Conservation (phyloP, 2,329 filamentous ascomycete genomes). For the Cyphellophora attinorum region DNA sequence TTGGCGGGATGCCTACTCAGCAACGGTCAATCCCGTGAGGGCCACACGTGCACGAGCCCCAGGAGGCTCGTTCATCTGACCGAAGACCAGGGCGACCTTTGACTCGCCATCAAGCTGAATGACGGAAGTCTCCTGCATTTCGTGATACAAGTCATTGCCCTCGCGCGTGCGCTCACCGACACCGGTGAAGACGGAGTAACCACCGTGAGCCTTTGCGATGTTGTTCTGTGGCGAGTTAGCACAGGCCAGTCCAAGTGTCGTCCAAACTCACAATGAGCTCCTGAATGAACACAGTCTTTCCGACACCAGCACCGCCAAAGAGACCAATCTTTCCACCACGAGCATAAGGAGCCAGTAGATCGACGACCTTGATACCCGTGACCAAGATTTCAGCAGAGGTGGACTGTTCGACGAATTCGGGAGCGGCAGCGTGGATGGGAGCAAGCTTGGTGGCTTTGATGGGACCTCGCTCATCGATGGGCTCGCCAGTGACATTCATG, state of each 20-base stretch:
- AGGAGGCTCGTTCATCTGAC: conserved; percentile 99
- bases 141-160: conserved; percentile 99
- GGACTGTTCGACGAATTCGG: conserved; percentile 88
- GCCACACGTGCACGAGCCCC: conserved; percentile 99
- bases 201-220: conserved; percentile 99
- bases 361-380: conserved; percentile 99
- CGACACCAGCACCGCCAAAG: conserved; percentile 99
- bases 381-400: conserved; percentile 93
- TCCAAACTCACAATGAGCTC: conserved; percentile 67
- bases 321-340: conserved; percentile 99
- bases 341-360: conserved; percentile 95
- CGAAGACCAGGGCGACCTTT: conserved; percentile 98
- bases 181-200: conserved; percentile 99
- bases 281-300: conserved; percentile 99
- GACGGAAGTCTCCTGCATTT: conserved; percentile 99
- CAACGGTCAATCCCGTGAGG: conserved; percentile 62
- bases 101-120: conserved; percentile 99
- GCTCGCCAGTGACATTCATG: conserved; percentile 99
- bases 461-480: conserved; percentile 97
- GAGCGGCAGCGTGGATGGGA: conserved; percentile 91
- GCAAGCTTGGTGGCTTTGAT: conserved; percentile 84
- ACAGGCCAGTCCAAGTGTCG: conserved; percentile 2
- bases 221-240: conserved; percentile 60
- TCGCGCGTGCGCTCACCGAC: conserved; percentile 99
- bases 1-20: conserved; percentile 20